Evolutionary conservation across 2,329 filamentous ascomycete genomes (phyloP), one percentile per base, ranked within the genome.

Genomic region (Orbilia ellipsospora): DNA sequence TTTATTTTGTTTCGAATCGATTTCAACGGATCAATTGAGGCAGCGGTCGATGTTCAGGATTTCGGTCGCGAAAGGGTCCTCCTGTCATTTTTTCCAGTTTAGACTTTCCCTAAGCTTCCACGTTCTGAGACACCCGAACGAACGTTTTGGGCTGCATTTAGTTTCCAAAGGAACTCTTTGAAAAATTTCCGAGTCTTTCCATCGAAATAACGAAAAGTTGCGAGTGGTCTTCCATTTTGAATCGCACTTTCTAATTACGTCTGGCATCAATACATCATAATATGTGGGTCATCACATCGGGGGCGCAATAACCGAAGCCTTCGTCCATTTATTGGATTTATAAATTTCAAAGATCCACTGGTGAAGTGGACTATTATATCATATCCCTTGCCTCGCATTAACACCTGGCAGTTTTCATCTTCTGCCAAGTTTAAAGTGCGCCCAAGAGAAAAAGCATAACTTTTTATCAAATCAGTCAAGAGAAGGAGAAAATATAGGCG

Each of bases 51-150:
- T 48, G 13, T 48, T 6, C 31, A 36, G 31, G 31, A 36, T 36
- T 36, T 36, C 31, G 31, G 8, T 10, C 5, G 31, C 13, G 45
- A 65, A 50, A 16, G 36, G 54, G 54, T 31, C 7, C 48, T 66
- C 56, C 45, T 73, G 69, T 56, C 61, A 66, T 36, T 36, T 36
- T 36, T 36, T 36, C 31, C 1, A 10, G 10, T 36, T 36, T 20
- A 48, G 63, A 68, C 63, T 74, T 74, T 62, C 63, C 70, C 54
- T 7, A 59, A 52, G 60, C 42, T 28, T 50, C 55, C 44, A 64
- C 6, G 57, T 67, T 40, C 20, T 74, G 63, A 74, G 69, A 74
- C 69, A 74, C 16, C 23, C 44, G 40, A 54, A 55, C 36, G 31
- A 6, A 36, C 31, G 31, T n/a, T 52, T 52, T 8, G 40, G 42